phyloP scores from a whole-genome alignment of 495 filamentous ascomycete genomes.

The Aspergillus leporis region DNA sequence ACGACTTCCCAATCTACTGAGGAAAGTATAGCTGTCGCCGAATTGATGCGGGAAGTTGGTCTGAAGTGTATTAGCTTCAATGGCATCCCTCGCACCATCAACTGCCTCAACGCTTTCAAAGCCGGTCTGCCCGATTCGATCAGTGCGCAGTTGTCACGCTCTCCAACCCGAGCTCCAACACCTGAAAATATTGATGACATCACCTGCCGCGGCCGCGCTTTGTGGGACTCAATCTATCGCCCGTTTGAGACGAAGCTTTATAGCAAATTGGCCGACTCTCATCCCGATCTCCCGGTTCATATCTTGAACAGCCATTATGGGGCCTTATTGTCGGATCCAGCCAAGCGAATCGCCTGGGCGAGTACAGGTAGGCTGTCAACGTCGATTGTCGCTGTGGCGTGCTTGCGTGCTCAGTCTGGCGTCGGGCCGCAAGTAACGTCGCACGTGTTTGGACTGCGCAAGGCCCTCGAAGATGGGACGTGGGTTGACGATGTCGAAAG shows the following conservation, averaged over 20 bases:
- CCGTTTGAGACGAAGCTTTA: conserved; percentile 70
- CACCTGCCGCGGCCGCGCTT: conserved; percentile 52
- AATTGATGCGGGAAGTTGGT: conserved; percentile 76
- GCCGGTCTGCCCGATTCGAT: conserved; percentile 52
- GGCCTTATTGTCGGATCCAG: conserved; percentile 65
- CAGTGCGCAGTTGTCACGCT: conserved; percentile 41
- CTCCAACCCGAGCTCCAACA: conserved; percentile 49
- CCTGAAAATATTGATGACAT: conserved; percentile 52
- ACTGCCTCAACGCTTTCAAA: conserved; percentile 69
- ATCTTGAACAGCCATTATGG: conserved; percentile 73
- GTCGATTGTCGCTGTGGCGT: conserved; percentile 67
- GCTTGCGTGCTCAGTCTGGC: conserved; percentile 70
- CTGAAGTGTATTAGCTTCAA: conserved; percentile 86
- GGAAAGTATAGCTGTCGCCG: conserved; percentile 57
- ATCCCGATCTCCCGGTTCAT: conserved; percentile 77
- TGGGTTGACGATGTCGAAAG: conserved; percentile 53
- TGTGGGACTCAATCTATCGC: conserved; percentile 74
- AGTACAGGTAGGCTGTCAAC: conserved; percentile 64
- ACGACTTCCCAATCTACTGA: conserved; percentile 33
- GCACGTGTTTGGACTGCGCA: conserved; percentile 73
- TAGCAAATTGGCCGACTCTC: conserved; percentile 62
- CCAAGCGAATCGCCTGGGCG: conserved; percentile 51
- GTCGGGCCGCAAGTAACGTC: conserved; percentile 76
- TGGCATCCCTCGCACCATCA: conserved; percentile 79
- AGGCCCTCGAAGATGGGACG: conserved; percentile 67